Percentiles rank a stretch among this genome's conserved stretches.
Conservation (phyloP, 768 basidiomycete species). For the Pisolithus orientalis region DNA sequence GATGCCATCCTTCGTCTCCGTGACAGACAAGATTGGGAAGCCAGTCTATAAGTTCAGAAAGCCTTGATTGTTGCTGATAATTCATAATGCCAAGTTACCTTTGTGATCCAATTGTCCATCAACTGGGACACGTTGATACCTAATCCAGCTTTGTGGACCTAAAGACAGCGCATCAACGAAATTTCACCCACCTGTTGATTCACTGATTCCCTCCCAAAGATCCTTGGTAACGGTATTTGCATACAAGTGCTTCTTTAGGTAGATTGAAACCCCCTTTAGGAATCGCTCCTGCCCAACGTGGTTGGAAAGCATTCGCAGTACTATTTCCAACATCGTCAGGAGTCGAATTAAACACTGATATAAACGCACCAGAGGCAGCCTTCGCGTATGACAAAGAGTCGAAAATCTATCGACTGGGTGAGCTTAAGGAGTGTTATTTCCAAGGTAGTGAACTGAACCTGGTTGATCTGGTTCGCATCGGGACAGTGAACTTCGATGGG, state of each 20-base stretch:
- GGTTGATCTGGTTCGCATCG: slow-evolving; percentile 79
- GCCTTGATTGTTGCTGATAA: not conserved
- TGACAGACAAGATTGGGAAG: slow-evolving; percentile 86
- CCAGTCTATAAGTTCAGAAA: slow-evolving; percentile 42
- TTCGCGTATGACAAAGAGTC: slow-evolving; percentile 85
- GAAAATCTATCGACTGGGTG: slow-evolving; percentile 57
- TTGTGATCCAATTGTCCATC: slow-evolving; percentile 90
- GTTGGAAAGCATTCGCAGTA: slow-evolving; percentile 89
- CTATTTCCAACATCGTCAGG: slow-evolving; percentile 27
- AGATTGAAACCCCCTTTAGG: slow-evolving; percentile 82
- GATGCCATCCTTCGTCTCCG: slow-evolving; percentile 67
- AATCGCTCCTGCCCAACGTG: slow-evolving; percentile 88
- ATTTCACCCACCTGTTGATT: slow-evolving; percentile 48
- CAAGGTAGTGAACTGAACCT: slow-evolving; percentile 31
- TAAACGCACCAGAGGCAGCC: slow-evolving; percentile 58
- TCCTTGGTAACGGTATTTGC: slow-evolving; percentile 81
- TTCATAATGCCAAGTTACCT: slow-evolving; percentile 33
- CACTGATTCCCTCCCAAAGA: slow-evolving; percentile 80
- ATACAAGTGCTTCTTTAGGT: slow-evolving; percentile 85
- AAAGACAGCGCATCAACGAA: not conserved
- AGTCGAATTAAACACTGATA: not conserved
- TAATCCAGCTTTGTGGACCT: slow-evolving; percentile 10
- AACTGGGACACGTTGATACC: slow-evolving; percentile 66
- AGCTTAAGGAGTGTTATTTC: not conserved
- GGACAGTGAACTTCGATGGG: slow-evolving; percentile 90